A percentile compares a stretch with the other conserved stretches of the same genome.
Evolutionary conservation across 148 eudicot species (phyloP).

Genomic region (Gaultheria prostrata): DNA sequence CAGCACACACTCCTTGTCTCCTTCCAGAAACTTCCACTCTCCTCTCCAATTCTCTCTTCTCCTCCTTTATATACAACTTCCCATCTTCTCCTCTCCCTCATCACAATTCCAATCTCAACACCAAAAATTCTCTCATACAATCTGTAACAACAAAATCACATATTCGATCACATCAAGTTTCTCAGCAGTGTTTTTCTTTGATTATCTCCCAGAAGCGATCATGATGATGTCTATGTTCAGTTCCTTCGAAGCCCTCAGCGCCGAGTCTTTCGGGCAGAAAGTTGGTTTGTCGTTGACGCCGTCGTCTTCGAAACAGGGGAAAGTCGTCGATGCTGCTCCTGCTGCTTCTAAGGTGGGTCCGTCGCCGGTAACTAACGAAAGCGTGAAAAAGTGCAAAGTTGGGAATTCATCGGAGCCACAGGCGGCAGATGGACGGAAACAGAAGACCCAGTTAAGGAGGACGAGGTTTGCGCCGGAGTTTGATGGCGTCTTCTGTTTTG

Average conservation of each 20-base stretch:
- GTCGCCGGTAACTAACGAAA: neutral
- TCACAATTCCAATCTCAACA: neutral
- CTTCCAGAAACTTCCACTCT: neutral
- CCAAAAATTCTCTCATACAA: neutral
- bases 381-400: slow-evolving; percentile 10
- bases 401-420: slow-evolving; percentile 16
- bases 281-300: neutral
- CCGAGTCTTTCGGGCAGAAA: slow-evolving; percentile 20
- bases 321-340: neutral
- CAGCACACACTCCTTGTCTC: neutral
- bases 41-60: neutral
- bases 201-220: neutral
- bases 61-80: neutral
- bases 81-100: neutral
- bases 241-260: slow-evolving; percentile 17
- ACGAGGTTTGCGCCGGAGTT: slow-evolving; percentile 57
- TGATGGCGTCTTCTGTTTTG: slow-evolving; percentile 57
- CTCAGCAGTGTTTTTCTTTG: neutral
- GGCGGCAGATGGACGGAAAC: neutral
- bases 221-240: slow-evolving; percentile 29
- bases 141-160: too few species aligned
- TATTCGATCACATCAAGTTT: neutral
- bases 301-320: neutral
- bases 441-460: neutral
- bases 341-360: neutral